A percentile compares a stretch with the other conserved stretches of the same genome.
Conservation (phyloP, 2,329 filamentous ascomycete genomes). For the Xylaria digitata region DNA sequence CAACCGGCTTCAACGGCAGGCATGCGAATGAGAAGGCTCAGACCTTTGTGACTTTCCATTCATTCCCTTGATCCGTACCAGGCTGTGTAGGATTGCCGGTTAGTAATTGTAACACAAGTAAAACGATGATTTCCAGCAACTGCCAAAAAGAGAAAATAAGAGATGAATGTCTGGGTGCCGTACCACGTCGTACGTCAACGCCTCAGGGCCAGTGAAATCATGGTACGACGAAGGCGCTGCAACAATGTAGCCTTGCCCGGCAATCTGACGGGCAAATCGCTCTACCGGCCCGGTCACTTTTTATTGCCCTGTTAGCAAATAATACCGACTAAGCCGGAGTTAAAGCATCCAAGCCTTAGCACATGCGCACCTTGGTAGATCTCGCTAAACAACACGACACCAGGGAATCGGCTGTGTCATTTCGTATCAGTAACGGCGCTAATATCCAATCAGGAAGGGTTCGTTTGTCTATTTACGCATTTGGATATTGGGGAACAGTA, state of each 20-base stretch:
- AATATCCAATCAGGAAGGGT: background rate
- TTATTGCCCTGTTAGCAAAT: constrained; percentile 25
- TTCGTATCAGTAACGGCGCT: constrained; percentile 36
- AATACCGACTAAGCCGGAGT: background rate
- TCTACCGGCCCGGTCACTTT: constrained; percentile 89
- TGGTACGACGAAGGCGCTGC: constrained; percentile 92
- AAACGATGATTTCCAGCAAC: background rate
- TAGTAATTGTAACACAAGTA: background rate
- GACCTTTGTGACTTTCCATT: constrained; percentile 85
- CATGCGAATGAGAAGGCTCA: too few species aligned
- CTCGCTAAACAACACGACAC: constrained; percentile 89
- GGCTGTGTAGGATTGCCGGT: constrained; percentile 53
- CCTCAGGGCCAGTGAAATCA: constrained; percentile 87
- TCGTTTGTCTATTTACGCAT: constrained; percentile 68
- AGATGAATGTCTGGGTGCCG: background rate
- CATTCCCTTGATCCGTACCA: constrained; percentile 88
- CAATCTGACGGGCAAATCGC: constrained; percentile 90
- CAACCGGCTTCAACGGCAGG: constrained; percentile 35
- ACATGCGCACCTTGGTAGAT: constrained; percentile 89
- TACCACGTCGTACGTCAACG: constrained; percentile 81
- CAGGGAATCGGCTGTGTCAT: constrained; percentile 74
- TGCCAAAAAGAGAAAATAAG: background rate
- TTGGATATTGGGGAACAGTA: constrained; percentile 83
- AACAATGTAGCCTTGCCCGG: constrained; percentile 92
- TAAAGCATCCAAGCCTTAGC: constrained; percentile 26